A percentile compares a stretch with the other conserved stretches of the same genome.
These are phyloP conservation scores for Candida andamanensis DNA, from an alignment of 805 yeast species.

Conservation along the genomic window DNA sequence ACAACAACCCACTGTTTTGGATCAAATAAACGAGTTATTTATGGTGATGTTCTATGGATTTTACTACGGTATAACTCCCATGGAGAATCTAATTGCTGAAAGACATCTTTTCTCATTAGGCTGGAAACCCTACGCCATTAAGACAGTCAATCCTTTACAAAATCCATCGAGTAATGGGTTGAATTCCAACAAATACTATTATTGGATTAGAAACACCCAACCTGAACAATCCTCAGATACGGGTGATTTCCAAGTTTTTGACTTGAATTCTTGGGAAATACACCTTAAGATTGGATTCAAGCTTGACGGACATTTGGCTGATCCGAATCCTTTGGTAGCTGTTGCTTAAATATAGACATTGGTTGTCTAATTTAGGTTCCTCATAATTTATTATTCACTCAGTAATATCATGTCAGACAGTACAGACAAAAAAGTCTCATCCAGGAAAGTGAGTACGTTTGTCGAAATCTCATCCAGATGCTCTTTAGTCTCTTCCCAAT, in stretches of 20 bases:
- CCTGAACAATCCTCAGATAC: slow-evolving; percentile 14
- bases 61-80: slow-evolving; percentile 38
- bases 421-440: no score
- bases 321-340: slow-evolving; percentile 1
- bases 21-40: slow-evolving; percentile 28
- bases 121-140: slow-evolving; percentile 35
- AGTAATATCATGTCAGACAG: no score
- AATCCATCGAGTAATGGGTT: slow-evolving; percentile 2
- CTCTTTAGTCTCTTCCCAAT: no score
- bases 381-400: no score
- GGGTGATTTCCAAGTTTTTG: slow-evolving; percentile 40
- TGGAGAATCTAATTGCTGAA: slow-evolving; percentile 41
- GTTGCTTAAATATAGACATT: slow-evolving; percentile 4
- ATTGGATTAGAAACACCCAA: slow-evolving; percentile 15
- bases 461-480: no score
- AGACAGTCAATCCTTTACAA: slow-evolving; percentile 1
- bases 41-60: slow-evolving; percentile 39
- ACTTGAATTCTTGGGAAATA: slow-evolving; percentile 38
- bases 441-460: no score
- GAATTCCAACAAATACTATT: slow-evolving; percentile 10
- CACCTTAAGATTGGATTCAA: slow-evolving; percentile 32
- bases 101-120: slow-evolving; percentile 33
- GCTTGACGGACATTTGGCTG: slow-evolving; percentile 22
- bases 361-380: no score
- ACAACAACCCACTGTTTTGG: slow-evolving; percentile 13